phyloP scores from a whole-genome alignment of 495 filamentous ascomycete species.

The Daldinia grandis region DNA sequence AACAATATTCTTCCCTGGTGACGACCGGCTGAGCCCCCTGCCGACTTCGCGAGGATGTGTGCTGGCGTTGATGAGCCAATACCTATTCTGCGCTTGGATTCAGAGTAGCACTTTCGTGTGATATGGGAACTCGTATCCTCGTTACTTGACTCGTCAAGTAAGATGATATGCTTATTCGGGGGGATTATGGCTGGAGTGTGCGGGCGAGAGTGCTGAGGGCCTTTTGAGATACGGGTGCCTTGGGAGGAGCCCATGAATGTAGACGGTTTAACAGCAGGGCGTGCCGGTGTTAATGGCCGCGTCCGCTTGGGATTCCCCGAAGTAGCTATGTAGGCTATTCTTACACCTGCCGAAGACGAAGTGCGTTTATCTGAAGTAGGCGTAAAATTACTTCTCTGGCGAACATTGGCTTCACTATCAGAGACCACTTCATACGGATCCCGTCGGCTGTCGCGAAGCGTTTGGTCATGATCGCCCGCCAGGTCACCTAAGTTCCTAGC shows the following conservation, averaged over 20 bases:
- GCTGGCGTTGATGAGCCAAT: not conserved
- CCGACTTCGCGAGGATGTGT: not conserved
- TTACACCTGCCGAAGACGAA: not conserved
- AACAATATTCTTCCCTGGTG: not conserved
- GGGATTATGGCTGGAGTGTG: not conserved
- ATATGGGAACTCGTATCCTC: not conserved
- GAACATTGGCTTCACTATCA: constrained; percentile 11
- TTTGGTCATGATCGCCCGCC: not conserved
- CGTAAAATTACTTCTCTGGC: not conserved
- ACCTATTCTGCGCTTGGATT: not conserved
- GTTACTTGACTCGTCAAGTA: constrained; percentile 4
- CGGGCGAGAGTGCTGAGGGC: not conserved
- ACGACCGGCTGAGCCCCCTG: not conserved
- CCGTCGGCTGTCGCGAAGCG: not conserved
- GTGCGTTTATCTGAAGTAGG: not conserved
- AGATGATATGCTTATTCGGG: not conserved
- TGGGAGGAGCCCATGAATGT: not conserved
- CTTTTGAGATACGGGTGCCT: not conserved
- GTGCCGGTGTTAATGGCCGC: not conserved
- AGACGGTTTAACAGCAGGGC: not conserved
- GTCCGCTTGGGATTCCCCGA: not conserved
- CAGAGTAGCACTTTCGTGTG: not conserved
- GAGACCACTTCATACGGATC: constrained; percentile 30
- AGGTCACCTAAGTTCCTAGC: not conserved
- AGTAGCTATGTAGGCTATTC: not conserved